A percentile compares a stretch with the other conserved stretches of the same genome.
Conservation (phyloP, 441 rosid genomes). For the Kokia cookei region DNA sequence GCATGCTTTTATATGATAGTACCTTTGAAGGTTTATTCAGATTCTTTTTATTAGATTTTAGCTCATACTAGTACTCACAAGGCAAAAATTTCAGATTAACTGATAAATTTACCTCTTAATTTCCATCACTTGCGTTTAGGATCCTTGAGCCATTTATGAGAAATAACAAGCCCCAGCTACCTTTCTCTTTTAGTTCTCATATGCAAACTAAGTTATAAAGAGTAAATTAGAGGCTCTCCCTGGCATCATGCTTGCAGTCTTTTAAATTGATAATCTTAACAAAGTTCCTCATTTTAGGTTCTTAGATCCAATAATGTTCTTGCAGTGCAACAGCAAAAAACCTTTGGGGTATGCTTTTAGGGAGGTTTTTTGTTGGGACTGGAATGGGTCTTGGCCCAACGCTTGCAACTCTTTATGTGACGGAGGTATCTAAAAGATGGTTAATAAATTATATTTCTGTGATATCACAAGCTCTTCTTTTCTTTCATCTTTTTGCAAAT, state of each 20-base stretch:
- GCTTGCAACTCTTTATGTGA: conserved; percentile 69
- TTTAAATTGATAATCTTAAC: neutral
- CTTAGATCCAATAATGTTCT: conserved; percentile 12
- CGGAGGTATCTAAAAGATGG: conserved; percentile 46
- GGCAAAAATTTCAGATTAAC: neutral
- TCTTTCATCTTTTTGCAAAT: neutral
- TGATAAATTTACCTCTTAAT: neutral
- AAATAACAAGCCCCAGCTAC: neutral
- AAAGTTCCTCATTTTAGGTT: neutral
- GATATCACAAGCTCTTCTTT: neutral
- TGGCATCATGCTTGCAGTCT: conserved; percentile 2
- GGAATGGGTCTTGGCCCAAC: conserved; percentile 80
- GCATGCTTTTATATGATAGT: neutral
- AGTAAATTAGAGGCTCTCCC: neutral
- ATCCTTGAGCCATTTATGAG: neutral
- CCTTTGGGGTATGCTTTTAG: conserved; percentile 70
- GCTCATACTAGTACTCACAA: neutral
- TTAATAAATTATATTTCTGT: conserved; percentile 9
- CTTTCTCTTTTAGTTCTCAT: neutral
- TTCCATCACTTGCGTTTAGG: neutral
- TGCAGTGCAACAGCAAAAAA: conserved; percentile 61
- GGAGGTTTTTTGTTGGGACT: conserved; percentile 67
- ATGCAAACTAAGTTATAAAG: neutral
- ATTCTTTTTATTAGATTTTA: neutral
- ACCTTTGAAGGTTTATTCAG: neutral